Conservation (phyloP, 129 eudicot genomes). For the Artemisia annua region DNA sequence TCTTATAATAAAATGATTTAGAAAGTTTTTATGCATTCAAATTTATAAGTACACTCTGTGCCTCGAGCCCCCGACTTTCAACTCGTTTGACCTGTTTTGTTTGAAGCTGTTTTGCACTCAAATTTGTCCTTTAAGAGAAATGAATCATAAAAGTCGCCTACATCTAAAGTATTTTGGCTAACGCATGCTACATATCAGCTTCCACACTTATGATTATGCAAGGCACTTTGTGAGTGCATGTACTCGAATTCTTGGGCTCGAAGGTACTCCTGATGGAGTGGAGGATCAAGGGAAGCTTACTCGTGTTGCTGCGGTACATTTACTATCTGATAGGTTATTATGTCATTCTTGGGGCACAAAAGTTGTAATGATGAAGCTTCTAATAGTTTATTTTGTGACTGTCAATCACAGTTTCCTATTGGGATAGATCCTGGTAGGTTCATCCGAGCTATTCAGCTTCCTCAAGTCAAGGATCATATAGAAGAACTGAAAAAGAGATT, state of each 20-base stretch:
- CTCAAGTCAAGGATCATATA: constrained; percentile 61
- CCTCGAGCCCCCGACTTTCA: neutral
- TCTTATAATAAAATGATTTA: neutral
- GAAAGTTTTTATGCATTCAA: neutral
- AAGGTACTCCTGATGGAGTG: constrained; percentile 89
- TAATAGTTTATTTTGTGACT: constrained; percentile 1
- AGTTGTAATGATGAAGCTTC: constrained; percentile 16
- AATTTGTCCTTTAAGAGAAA: neutral
- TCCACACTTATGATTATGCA: constrained; percentile 88
- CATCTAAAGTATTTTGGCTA: neutral
- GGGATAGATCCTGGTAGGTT: constrained; percentile 87
- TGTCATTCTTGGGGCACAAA: constrained; percentile 8
- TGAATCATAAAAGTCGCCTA: neutral
- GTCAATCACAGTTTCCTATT: constrained; percentile 64
- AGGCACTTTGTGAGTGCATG: constrained; percentile 88
- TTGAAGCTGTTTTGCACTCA: neutral
- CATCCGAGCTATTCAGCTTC: constrained; percentile 68
- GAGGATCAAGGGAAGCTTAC: constrained; percentile 90
- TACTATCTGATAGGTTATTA: neutral
- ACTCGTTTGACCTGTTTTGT: neutral
- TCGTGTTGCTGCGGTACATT: constrained; percentile 80
- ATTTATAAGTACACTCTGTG: neutral
- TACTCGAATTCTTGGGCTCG: constrained; percentile 84
- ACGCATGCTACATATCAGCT: constrained; percentile 34
- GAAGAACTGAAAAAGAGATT: constrained; percentile 62